Conservation (phyloP, 1,139 yeast genomes). For the Blastobotrys apis region DNA sequence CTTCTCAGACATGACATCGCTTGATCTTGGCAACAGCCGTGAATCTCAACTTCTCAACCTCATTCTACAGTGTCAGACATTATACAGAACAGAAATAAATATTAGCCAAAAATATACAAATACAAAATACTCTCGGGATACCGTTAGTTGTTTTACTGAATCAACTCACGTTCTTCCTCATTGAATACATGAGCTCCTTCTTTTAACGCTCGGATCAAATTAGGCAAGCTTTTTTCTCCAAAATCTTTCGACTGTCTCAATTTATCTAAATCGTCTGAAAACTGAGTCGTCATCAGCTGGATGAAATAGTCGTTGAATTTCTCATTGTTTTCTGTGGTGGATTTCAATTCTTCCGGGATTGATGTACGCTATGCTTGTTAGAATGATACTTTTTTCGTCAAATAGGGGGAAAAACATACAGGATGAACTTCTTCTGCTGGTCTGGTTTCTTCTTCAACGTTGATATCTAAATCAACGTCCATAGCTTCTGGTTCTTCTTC, state of each 20-base stretch:
- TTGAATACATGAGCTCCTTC: conserved; percentile 38
- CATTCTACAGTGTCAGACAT: too few species aligned
- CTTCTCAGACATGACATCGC: too few species aligned
- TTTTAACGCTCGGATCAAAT: conserved; percentile 37
- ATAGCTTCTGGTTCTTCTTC: conserved; percentile 3
- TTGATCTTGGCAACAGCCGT: too few species aligned
- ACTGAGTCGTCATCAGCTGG: conserved; percentile 34
- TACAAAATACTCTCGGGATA: too few species aligned
- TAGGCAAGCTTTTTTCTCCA: conserved; percentile 32
- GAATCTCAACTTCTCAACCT: too few species aligned
- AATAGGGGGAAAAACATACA: conserved; percentile 6
- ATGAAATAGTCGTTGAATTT: conserved; percentile 34
- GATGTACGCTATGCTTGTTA: conserved; percentile 12
- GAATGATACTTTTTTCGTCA: not conserved
- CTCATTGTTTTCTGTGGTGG: conserved; percentile 16
- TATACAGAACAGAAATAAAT: too few species aligned
- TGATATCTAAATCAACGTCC: conserved; percentile 18
- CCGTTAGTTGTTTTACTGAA: not conserved
- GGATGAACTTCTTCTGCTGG: conserved; percentile 16
- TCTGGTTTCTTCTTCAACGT: conserved; percentile 11
- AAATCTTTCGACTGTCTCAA: conserved; percentile 38
- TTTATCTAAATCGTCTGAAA: conserved; percentile 38
- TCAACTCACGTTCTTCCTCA: conserved; percentile 26
- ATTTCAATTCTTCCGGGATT: conserved; percentile 20
- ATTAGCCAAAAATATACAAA: too few species aligned